These are phyloP conservation scores for Helminthosporium solani DNA, from an alignment of 2,329 filamentous ascomycete species.

Conservation along the genomic window DNA sequence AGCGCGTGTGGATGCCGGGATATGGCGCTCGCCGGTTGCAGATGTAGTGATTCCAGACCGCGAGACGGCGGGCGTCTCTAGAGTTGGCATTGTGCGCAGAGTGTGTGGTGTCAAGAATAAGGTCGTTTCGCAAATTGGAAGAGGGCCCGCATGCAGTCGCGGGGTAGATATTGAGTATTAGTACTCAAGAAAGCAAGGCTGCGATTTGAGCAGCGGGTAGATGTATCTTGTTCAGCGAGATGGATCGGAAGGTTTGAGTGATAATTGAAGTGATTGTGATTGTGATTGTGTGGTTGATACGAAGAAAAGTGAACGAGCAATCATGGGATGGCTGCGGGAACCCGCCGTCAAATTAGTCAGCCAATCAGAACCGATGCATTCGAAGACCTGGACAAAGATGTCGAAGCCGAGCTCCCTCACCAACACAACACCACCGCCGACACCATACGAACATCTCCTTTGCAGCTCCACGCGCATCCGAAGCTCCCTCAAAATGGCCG, in stretches of 20 bases:
- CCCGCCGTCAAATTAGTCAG: constrained; percentile 2
- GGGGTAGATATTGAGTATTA: background rate
- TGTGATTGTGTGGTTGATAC: constrained; percentile 5
- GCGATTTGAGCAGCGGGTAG: too few species aligned
- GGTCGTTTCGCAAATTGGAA: too few species aligned
- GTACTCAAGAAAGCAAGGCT: too few species aligned
- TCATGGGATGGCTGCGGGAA: constrained; percentile 1
- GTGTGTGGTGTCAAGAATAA: constrained; percentile 9
- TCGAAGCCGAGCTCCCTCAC: constrained; percentile 23
- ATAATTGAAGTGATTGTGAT: too few species aligned
- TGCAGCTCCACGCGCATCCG: constrained; percentile 19
- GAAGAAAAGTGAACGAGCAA: constrained; percentile 2
- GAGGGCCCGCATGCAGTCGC: background rate
- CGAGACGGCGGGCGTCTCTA: constrained; percentile 34
- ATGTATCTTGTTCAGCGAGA: too few species aligned
- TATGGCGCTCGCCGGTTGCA: constrained; percentile 76
- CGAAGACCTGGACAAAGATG: constrained; percentile 13
- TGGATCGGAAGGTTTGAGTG: too few species aligned
- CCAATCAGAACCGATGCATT: constrained; percentile 33
- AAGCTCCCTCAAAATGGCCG: constrained; percentile 56
- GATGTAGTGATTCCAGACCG: constrained; percentile 66
- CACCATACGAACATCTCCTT: constrained; percentile 25
- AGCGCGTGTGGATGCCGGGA: constrained; percentile 80
- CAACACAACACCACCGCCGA: constrained; percentile 26
- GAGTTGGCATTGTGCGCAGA: constrained; percentile 34